Conservation (phyloP, 306 rosid genomes). For the Casuarina cunninghamiana region DNA sequence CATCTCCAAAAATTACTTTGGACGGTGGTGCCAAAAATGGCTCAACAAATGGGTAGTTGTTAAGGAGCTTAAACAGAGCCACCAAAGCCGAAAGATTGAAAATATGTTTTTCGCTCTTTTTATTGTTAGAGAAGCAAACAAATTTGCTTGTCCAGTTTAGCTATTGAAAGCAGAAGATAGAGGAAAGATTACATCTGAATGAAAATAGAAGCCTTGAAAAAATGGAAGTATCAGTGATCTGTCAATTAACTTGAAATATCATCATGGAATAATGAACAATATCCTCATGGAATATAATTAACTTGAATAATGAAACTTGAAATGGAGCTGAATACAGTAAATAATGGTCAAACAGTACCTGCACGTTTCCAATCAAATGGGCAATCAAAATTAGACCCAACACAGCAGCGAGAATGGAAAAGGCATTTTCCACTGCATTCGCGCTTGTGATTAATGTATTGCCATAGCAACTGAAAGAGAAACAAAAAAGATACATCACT, state of each 20-base stretch:
- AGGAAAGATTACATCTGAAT: background rate
- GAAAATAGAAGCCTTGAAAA: background rate
- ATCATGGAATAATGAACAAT: background rate
- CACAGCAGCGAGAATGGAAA: constrained; percentile 75
- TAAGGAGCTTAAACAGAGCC: background rate
- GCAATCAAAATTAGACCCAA: constrained; percentile 87
- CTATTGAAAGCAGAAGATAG: background rate
- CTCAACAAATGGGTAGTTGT: background rate
- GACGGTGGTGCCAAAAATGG: background rate
- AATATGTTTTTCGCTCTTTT: background rate
- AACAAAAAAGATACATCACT: constrained; percentile 19
- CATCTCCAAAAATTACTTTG: background rate
- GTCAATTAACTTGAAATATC: background rate
- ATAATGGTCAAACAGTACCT: constrained; percentile 43
- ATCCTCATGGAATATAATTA: background rate
- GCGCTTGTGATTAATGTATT: constrained; percentile 67
- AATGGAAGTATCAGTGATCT: background rate
- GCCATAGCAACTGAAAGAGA: constrained; percentile 69
- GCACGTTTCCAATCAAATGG: constrained; percentile 95
- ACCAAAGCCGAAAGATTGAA: background rate
- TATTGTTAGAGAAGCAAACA: background rate
- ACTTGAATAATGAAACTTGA: too few species aligned
- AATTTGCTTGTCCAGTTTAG: background rate
- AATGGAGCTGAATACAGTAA: background rate
- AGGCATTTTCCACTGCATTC: constrained; percentile 69